Evolutionary conservation across 768 basidiomycete species (phyloP).

Genomic region (Suillus subaureus): DNA sequence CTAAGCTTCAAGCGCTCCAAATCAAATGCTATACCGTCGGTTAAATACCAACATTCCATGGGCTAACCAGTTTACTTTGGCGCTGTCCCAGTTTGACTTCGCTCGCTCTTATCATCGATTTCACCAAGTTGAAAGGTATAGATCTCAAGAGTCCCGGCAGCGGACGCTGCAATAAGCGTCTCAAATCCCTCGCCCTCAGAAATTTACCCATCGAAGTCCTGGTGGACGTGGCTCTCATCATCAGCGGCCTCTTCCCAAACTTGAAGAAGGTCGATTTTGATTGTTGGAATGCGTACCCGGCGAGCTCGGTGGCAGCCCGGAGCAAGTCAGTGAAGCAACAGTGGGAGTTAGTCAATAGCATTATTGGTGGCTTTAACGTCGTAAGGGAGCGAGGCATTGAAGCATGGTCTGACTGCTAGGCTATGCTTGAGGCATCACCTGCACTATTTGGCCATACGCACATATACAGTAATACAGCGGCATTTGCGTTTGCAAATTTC

Average conservation of each 20-base stretch:
- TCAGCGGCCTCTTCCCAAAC: conserved; percentile 21
- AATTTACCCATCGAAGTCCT: conserved; percentile 20
- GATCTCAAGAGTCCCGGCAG: neutral
- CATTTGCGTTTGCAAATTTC: no score
- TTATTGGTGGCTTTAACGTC: neutral
- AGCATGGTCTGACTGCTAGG: neutral
- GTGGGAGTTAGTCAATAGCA: neutral
- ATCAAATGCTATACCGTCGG: conserved; percentile 19
- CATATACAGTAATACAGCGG: neutral
- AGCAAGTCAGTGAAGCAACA: neutral
- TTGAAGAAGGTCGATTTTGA: conserved; percentile 20
- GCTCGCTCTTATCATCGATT: conserved; percentile 26
- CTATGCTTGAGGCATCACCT: neutral
- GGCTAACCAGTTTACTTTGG: conserved; percentile 13
- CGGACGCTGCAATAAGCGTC: neutral
- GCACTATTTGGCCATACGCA: neutral
- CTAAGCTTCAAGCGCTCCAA: conserved; percentile 21
- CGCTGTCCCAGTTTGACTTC: conserved; percentile 17
- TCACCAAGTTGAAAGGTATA: neutral
- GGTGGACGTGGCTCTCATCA: conserved; percentile 13
- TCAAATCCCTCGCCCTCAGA: conserved; percentile 18
- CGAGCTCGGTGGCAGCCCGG: conserved; percentile 4
- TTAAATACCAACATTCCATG: conserved; percentile 20
- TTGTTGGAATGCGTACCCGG: conserved; percentile 18
- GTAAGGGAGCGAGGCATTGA: neutral